phyloP scores from a whole-genome alignment of 352 stramenopile species.

The Phytophthora multivora region DNA sequence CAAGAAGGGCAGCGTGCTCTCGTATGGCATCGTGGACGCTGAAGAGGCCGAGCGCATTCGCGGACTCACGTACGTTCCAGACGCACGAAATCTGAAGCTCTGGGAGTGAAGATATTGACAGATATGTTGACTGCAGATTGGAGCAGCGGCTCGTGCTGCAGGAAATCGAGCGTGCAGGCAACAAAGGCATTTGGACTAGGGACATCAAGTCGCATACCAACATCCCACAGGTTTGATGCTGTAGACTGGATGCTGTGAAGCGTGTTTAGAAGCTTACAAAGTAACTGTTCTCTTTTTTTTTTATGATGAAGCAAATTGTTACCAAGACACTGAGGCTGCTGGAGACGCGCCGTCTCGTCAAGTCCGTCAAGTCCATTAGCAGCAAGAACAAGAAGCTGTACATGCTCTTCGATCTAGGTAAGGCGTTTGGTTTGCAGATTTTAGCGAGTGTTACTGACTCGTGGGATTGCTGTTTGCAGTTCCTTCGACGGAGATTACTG shows the following conservation, averaged over 20 bases:
- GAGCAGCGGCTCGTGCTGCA: constrained; percentile 90
- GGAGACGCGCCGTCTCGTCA: constrained; percentile 96
- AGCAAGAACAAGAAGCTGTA: constrained; percentile 99
- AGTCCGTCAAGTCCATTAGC: constrained; percentile 98
- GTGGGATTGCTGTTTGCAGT: constrained; percentile 47
- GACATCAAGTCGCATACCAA: constrained; percentile 98
- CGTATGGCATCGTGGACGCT: constrained; percentile 80
- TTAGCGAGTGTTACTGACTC: too few relatives aligned
- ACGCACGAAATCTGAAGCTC: neutral
- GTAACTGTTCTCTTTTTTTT: neutral
- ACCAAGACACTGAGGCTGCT: constrained; percentile 98
- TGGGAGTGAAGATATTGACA: constrained; percentile 15
- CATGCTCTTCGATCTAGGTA: constrained; percentile 96
- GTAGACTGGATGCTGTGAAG: neutral
- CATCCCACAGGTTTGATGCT: constrained; percentile 86
- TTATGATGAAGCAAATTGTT: constrained; percentile 89
- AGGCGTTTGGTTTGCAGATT: neutral
- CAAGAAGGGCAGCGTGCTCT: constrained; percentile 85
- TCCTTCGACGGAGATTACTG: constrained; percentile 98
- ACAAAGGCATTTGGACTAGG: constrained; percentile 99
- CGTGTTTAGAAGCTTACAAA: constrained; percentile 7
- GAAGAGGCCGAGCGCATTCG: constrained; percentile 88
- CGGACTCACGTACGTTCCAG: constrained; percentile 71
- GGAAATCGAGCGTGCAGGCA: constrained; percentile 95
- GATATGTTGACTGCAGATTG: constrained; percentile 48